A percentile compares a stretch with the other conserved stretches of the same genome.
phyloP scores from a whole-genome alignment of 371 early-diverging fungal species.

The Mortierella sp. region DNA sequence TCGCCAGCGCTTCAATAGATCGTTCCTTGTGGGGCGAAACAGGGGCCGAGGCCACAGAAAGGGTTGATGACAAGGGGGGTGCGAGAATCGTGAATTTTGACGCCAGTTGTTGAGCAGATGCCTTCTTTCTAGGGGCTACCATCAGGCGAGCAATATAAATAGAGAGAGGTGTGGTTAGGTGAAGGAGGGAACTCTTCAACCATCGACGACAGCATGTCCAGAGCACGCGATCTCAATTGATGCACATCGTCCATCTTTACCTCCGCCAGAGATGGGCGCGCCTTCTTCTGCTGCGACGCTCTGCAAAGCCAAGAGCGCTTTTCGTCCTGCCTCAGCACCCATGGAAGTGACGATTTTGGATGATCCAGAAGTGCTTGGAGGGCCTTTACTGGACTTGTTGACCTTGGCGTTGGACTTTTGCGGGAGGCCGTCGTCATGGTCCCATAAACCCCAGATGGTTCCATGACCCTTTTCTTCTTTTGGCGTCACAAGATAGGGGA shows the following conservation, averaged over 20 bases:
- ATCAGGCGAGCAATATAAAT: background rate
- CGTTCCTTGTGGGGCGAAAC: conserved; percentile 47
- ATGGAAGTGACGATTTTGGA: conserved; percentile 55
- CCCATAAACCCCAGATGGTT: conserved; percentile 56
- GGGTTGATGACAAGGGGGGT: conserved; percentile 31
- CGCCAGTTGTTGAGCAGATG: conserved; percentile 49
- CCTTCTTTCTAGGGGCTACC: conserved; percentile 40
- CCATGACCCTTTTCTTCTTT: conserved; percentile 57
- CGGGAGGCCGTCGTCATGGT: conserved; percentile 41
- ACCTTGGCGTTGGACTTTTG: conserved; percentile 29
- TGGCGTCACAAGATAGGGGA: conserved; percentile 52
- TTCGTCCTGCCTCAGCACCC: conserved; percentile 52
- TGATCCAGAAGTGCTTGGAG: conserved; percentile 51
- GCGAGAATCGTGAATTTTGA: conserved; percentile 55
- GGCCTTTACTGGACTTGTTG: conserved; percentile 38
- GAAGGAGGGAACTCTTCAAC: background rate
- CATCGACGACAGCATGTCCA: background rate
- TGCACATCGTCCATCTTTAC: conserved; percentile 23
- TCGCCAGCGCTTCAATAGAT: conserved; percentile 17
- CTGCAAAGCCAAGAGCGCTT: conserved; percentile 48
- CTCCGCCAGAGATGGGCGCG: conserved; percentile 30
- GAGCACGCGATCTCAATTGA: conserved; percentile 5
- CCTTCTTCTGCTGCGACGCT: conserved; percentile 54
- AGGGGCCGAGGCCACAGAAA: conserved; percentile 49
- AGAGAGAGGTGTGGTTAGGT: conserved; percentile 10